These are phyloP conservation scores for Claviceps sp. DNA, from an alignment of 2,329 filamentous ascomycete species.

Conservation along the genomic window DNA sequence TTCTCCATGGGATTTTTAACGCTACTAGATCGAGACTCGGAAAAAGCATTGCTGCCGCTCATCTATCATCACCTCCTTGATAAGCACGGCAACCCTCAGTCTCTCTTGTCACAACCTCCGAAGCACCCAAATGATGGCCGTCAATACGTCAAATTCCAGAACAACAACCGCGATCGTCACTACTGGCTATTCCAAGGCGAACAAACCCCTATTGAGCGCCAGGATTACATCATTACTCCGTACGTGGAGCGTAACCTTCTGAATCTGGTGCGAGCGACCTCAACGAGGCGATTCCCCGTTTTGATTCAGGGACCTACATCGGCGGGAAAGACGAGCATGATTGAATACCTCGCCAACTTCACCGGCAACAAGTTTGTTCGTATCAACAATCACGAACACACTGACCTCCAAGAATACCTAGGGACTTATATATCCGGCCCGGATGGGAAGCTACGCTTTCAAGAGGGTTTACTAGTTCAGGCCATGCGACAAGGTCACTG, in stretches of 20 bases:
- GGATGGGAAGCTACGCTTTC: constrained; percentile 76
- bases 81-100: constrained; percentile 50
- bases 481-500: constrained; percentile 88
- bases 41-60: constrained; percentile 62
- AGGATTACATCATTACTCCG: constrained; percentile 90
- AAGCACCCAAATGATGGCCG: constrained; percentile 64
- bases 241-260: constrained; percentile 92
- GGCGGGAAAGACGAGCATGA: constrained; percentile 98
- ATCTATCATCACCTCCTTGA: constrained; percentile 71
- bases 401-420: constrained; percentile 92
- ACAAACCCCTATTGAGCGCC: constrained; percentile 49
- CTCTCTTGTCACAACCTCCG: constrained; percentile 66
- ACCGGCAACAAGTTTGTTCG: constrained; percentile 95
- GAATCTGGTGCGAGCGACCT: constrained; percentile 86
- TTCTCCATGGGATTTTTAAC: constrained; percentile 98
- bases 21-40: constrained; percentile 69
- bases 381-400: constrained; percentile 99
- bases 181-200: constrained; percentile 81
- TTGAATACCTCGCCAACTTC: constrained; percentile 91
- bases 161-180: constrained; percentile 50
- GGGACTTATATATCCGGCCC: constrained; percentile 82
- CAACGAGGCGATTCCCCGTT: constrained; percentile 82
- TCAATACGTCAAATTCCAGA: constrained; percentile 67
- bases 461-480: constrained; percentile 87
- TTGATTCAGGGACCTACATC: constrained; percentile 95